phyloP scores from a whole-genome alignment of 2,329 filamentous ascomycete species.

The Diaporthe vaccinii region DNA sequence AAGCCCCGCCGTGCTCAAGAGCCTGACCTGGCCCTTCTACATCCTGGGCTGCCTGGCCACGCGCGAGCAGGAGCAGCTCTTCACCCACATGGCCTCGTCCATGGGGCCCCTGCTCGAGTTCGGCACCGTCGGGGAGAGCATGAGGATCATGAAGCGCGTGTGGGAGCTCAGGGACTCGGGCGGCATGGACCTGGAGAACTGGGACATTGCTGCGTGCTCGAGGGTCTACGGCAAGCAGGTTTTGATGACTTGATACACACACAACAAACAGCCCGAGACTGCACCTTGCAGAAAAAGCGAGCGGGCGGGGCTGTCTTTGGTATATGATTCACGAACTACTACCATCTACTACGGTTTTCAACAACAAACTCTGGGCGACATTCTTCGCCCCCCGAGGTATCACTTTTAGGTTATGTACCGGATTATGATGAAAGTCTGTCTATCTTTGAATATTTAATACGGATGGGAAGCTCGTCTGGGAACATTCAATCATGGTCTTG shows the following conservation, averaged over 20 bases:
- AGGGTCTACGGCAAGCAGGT: conserved; percentile 43
- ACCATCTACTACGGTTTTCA: conserved; percentile 8
- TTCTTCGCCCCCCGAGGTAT: neutral
- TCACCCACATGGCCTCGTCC: conserved; percentile 42
- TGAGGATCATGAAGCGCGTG: conserved; percentile 44
- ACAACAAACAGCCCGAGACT: neutral
- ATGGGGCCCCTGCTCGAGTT: conserved; percentile 47
- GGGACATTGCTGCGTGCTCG: conserved; percentile 47
- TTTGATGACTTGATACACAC: conserved; percentile 23
- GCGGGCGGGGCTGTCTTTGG: neutral
- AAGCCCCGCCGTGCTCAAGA: conserved; percentile 45
- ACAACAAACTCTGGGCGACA: neutral
- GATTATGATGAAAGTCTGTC: conserved; percentile 18
- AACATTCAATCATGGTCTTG: neutral
- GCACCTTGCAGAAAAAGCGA: neutral
- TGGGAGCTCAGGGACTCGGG: conserved; percentile 44
- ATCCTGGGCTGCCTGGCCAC: conserved; percentile 47
- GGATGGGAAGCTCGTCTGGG: neutral
- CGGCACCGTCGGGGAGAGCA: conserved; percentile 45
- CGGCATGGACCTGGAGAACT: conserved; percentile 42
- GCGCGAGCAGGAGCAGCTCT: conserved; percentile 44
- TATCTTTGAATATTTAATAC: conserved; percentile 26
- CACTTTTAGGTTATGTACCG: neutral
- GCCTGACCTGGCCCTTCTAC: conserved; percentile 48
- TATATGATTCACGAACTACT: conserved; percentile 25